A percentile compares a stretch with the other conserved stretches of the same genome.
Conservation (phyloP, 805 yeast genomes). For the Yarrowia sp. region DNA sequence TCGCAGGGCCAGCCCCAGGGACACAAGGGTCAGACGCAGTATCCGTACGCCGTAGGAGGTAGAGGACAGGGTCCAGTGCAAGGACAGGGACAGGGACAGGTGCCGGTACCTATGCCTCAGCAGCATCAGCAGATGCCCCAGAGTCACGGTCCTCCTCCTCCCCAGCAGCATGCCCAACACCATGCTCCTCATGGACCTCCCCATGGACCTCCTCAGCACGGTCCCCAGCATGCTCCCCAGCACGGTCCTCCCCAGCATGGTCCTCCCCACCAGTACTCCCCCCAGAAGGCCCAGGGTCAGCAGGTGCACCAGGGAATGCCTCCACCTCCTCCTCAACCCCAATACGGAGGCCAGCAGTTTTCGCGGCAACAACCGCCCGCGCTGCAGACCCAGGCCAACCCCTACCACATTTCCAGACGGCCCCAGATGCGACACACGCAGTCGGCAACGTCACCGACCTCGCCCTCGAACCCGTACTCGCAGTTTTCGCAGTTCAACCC, state of each 20-base stretch:
- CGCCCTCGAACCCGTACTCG: conserved; percentile 32
- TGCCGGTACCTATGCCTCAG: no score
- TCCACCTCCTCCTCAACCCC: background rate
- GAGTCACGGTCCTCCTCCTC: background rate
- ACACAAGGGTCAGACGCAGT: conserved; percentile 19
- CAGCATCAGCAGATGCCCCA: conserved; percentile 6
- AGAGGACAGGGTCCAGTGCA: no score
- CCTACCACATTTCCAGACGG: conserved; percentile 25
- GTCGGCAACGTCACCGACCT: conserved; percentile 31
- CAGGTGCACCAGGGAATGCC: conserved; percentile 10
- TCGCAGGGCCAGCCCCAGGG: conserved; percentile 15
- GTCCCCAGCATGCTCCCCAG: background rate
- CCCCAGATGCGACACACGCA: conserved; percentile 30
- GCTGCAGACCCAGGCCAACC: conserved; percentile 19
- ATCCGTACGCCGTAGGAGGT: conserved; percentile 8
- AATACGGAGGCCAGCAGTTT: conserved; percentile 6
- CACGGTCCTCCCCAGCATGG: background rate
- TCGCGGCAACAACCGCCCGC: conserved; percentile 19
- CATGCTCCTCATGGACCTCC: background rate
- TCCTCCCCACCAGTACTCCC: conserved; percentile 24
- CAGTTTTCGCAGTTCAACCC: conserved; percentile 26
- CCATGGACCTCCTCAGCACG: background rate
- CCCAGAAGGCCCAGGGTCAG: conserved; percentile 1
- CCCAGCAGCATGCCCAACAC: conserved; percentile 17
- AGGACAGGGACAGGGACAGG: background rate